Percentiles rank a stretch among this genome's conserved stretches.
phyloP scores from a whole-genome alignment of 2,329 filamentous ascomycete species.

The Fusarium gaditjirri region DNA sequence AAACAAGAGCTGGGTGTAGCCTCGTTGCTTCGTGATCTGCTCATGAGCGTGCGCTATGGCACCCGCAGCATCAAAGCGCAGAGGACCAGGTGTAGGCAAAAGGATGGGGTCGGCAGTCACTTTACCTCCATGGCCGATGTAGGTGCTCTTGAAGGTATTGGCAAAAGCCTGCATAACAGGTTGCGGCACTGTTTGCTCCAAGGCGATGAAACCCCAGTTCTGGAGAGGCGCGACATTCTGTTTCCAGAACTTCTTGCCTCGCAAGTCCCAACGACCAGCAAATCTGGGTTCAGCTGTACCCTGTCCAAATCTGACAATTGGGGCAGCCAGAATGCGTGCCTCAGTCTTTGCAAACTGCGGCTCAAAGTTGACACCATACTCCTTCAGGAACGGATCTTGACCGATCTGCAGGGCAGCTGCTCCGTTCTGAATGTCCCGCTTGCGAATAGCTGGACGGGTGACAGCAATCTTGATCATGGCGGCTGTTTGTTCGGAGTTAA shows the following conservation, averaged over 20 bases:
- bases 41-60: slow-evolving; percentile 59
- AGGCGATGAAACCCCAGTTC: slow-evolving; percentile 79
- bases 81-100: slow-evolving; percentile 44
- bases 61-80: slow-evolving; percentile 57
- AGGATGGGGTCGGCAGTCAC: slow-evolving; percentile 52
- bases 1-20: slow-evolving; percentile 79
- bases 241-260: slow-evolving; percentile 77
- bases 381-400: slow-evolving; percentile 74
- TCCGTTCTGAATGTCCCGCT: slow-evolving; percentile 66
- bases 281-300: slow-evolving; percentile 69
- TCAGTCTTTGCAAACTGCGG: slow-evolving; percentile 71
- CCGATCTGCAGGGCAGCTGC: slow-evolving; percentile 73
- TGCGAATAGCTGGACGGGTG: slow-evolving; percentile 76
- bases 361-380: slow-evolving; percentile 80
- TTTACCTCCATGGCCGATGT: slow-evolving; percentile 62
- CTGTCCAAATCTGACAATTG: slow-evolving; percentile 75
- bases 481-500: slow-evolving; percentile 73
- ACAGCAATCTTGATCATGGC: slow-evolving; percentile 96
- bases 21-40: slow-evolving; percentile 63
- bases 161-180: slow-evolving; percentile 47
- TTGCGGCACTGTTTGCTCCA: slow-evolving; percentile 65
- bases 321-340: slow-evolving; percentile 76
- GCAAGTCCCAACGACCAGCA: slow-evolving; percentile 86
- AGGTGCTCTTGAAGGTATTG: slow-evolving; percentile 57
- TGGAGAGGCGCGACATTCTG: slow-evolving; percentile 71